Conservation (phyloP, 441 rosid genomes). For the Pelargonium australe region DNA sequence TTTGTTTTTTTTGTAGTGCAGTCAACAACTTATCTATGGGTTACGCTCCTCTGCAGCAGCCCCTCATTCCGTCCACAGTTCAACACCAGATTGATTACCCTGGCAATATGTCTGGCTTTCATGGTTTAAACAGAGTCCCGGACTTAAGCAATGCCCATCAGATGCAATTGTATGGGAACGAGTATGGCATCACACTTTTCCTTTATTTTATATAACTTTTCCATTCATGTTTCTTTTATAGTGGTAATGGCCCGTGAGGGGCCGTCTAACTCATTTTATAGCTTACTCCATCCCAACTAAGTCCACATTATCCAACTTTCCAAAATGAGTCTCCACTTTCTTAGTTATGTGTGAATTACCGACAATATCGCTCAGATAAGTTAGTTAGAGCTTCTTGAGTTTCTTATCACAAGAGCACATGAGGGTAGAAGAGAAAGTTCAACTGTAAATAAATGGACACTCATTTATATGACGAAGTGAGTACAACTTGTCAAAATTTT, state of each 20-base stretch:
- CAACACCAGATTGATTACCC: conserved; percentile 24
- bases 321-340: no score
- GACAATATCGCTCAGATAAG: no score
- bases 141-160: conserved; percentile 23
- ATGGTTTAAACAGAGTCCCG: conserved; percentile 26
- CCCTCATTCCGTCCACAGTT: conserved; percentile 12
- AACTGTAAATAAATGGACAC: no score
- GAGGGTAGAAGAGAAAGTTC: no score
- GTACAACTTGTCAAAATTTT: background rate
- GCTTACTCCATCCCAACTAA: no score
- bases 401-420: no score
- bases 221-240: background rate
- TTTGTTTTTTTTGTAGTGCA: conserved; percentile 19
- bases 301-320: no score
- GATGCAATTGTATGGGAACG: conserved; percentile 21
- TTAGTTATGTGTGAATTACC: no score
- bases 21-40: conserved; percentile 22
- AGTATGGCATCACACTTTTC: conserved; percentile 22
- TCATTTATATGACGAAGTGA: no score
- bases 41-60: conserved; percentile 19
- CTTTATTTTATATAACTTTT: background rate
- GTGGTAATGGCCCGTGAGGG: background rate
- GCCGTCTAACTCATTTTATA: no score
- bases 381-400: no score
- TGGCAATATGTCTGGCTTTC: conserved; percentile 24